A percentile compares a stretch with the other conserved stretches of the same genome.
phyloP scores from a whole-genome alignment of 805 yeast genomes.

The Starmerella bombi region DNA sequence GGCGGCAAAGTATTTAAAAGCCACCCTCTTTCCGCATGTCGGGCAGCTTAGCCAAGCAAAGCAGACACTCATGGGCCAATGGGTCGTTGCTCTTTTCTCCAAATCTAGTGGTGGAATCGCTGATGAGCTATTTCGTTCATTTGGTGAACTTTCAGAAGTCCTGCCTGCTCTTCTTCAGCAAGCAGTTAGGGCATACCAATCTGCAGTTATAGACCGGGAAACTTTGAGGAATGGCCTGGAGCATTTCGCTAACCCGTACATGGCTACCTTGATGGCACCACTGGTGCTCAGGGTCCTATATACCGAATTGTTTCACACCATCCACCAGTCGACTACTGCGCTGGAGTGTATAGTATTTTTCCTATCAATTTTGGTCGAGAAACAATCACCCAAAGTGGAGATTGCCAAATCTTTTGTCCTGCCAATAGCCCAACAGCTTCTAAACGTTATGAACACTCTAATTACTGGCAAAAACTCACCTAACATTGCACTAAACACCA shows the following conservation, averaged over 20 bases:
- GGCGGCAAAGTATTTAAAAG: slow-evolving; percentile 3
- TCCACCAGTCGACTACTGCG: slow-evolving; percentile 11
- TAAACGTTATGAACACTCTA: not conserved
- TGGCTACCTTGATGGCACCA: slow-evolving; percentile 45
- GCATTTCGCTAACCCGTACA: slow-evolving; percentile 69
- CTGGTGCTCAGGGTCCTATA: slow-evolving; percentile 39
- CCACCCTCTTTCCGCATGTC: slow-evolving; percentile 2
- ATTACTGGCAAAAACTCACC: not conserved
- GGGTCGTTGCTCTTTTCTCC: slow-evolving; percentile 74
- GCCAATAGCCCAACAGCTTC: slow-evolving; percentile 1
- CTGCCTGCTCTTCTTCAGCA: slow-evolving; percentile 67
- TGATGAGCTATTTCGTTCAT: slow-evolving; percentile 61
- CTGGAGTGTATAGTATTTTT: slow-evolving; percentile 12
- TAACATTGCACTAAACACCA: too few species aligned
- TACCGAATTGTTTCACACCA: slow-evolving; percentile 27
- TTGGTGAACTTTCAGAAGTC: slow-evolving; percentile 47
- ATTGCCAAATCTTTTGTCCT: slow-evolving; percentile 1
- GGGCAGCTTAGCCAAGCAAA: slow-evolving; percentile 13
- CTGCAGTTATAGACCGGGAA: slow-evolving; percentile 43
- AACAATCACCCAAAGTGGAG: slow-evolving; percentile 2
- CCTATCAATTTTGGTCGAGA: slow-evolving; percentile 3
- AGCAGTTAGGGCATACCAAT: slow-evolving; percentile 47
- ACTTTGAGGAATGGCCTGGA: slow-evolving; percentile 68
- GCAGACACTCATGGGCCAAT: slow-evolving; percentile 38
- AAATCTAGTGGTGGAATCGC: slow-evolving; percentile 56